Evolutionary conservation across 2,329 filamentous ascomycete species (phyloP).

Genomic region (Penicillium sp.): DNA sequence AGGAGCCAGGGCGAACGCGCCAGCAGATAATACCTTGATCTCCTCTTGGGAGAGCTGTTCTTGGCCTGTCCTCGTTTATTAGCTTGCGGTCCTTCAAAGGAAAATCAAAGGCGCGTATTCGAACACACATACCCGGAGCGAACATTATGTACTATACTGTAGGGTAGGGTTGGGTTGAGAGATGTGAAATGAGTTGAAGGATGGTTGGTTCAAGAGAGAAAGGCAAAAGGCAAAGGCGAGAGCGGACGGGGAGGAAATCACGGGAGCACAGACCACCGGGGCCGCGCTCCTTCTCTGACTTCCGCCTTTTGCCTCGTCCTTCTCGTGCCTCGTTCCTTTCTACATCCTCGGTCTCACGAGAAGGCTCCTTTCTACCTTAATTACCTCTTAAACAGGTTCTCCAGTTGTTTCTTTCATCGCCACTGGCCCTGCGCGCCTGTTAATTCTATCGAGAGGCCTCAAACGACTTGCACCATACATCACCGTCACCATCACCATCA

Average conservation of each 20-base stretch:
- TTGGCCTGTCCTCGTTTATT: conserved; percentile 32
- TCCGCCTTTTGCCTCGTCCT: conserved; percentile 19
- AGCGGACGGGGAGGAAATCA: conserved; percentile 25
- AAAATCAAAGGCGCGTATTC: background rate
- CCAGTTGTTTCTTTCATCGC: background rate
- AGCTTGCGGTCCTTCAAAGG: background rate
- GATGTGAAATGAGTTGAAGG: conserved; percentile 12
- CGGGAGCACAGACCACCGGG: conserved; percentile 34
- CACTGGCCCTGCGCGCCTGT: background rate
- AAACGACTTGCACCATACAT: conserved; percentile 6
- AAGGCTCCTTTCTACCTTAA: background rate
- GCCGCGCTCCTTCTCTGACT: conserved; percentile 24
- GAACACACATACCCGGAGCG: conserved; percentile 33
- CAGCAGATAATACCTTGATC: conserved; percentile 41
- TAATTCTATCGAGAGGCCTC: conserved; percentile 12
- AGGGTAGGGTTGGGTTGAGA: background rate
- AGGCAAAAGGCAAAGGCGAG: conserved; percentile 8
- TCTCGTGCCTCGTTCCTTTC: conserved; percentile 7
- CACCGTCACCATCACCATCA: conserved; percentile 7
- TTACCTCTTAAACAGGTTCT: background rate
- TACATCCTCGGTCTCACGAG: background rate
- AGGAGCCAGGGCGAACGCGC: background rate
- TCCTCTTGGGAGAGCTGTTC: conserved; percentile 53
- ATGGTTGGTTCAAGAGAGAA: conserved; percentile 7
- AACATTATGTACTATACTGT: conserved; percentile 37